Base-by-base conservation (phyloP, 768 basidiomycete species). In the Kwoniella sp. region DNA sequence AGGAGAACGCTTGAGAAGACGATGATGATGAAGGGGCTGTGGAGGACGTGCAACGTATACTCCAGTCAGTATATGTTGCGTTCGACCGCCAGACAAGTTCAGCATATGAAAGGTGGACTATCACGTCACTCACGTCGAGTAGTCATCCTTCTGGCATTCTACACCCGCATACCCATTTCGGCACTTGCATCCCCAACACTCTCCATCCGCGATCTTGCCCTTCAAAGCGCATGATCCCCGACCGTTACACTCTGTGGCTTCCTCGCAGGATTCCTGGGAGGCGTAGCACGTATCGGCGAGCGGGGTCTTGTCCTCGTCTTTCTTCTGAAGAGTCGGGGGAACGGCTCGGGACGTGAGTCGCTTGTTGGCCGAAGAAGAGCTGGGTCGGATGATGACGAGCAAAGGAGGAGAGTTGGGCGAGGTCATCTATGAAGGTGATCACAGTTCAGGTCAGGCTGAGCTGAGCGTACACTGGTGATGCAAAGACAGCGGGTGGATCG, bases 121-220 rank as follows among this genome's bases (percentile, higher is more conserved):
- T 53, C 20, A 56, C n/a, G 1, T 55, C 26, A 73, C 78, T 73
- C 47, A 80, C 79, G 73, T 65, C 23, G 76, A 70, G 58, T 78
- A 80, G 55, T 80, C 79, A 9, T 61, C 68, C 61, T 80, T 80
- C 61, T 78, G 76, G 57, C 79, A 80, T 45, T 72, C 70, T 2
- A 65, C 70, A 31, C 79, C 79, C 15, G 73, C 70, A 55, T 66
- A 80, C 5, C 79, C 79, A 56, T 58, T 69, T 15, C 56, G 41
- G 51, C 79, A 80, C 34, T 70, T 67, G 56, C 79, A 80, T 55
- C 72, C 73, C 79, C 79, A 80, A 53, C 79, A 80, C 31, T 77
- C 75, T 28, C 63, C 67, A 22, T 75, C 56, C n/a, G 53, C 70
- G 8, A 26, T 65, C 47, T 68, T 74, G 17, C 37, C 31, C 25